Base-by-base conservation (phyloP, 2,329 filamentous ascomycete genomes). In the Aspergillus spinulosporus region DNA sequence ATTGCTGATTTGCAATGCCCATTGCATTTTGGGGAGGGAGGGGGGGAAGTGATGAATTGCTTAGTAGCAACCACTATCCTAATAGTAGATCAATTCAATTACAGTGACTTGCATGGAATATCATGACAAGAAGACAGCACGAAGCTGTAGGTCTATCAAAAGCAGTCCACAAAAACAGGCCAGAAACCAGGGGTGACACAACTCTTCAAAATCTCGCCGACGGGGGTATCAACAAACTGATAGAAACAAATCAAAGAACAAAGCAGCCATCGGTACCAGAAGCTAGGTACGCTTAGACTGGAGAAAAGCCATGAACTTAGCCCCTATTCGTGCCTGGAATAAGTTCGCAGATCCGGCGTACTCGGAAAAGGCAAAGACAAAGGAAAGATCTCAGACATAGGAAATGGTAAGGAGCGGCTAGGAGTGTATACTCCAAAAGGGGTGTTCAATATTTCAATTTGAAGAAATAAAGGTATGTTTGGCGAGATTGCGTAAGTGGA, bases 191-290 rank as follows among this genome's bases (percentile, higher is more conserved):
- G 49, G 58, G 58, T 51, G 50, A 58, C 44, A 49, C 60, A 62
- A 58, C 60, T 61, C 63, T 62, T 55, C 61, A 59, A 62, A 62
- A 54, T 65, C 54, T 56, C 59, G 57, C 63, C 64, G 55, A 56
- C 59, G 57, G 53, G 63, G 62, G 62, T 65, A 65, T 65, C 63
- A 65, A 65, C 63, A 64, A 65, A 63, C 45, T 52, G 58, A 60
- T 36, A 62, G 58, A 51, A 34, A 32, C 29, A 34, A 36, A 39
- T 12, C n/a, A 45, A 59, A 49, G 49, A 61, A 52, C 53, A 61
- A 61, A 51, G 51, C 57, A 57, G 56, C 50, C 52, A 52, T 49
- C 57, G 53, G 59, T 36, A 54, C 52, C 34, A 47, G 46, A 54
- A 45, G 36, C 52, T 37, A 46, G 39, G n/a, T 32, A 59, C 14